Conservation (phyloP, 805 yeast genomes). For the Candida patagonica region DNA sequence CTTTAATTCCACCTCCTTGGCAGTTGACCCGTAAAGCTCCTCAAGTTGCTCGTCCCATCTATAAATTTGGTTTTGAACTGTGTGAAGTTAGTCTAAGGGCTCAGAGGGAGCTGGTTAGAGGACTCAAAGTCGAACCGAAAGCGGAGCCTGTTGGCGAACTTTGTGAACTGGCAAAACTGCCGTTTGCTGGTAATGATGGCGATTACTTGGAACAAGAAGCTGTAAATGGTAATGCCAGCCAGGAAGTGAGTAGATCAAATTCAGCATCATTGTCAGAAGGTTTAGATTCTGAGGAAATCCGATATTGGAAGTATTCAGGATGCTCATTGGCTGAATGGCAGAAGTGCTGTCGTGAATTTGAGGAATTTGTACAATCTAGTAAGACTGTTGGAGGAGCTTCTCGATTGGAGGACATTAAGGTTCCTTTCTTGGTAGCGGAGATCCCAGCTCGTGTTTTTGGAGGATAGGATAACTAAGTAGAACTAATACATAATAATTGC, state of each 20-base stretch:
- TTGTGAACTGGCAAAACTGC: constrained; percentile 12
- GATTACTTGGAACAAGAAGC: constrained; percentile 2
- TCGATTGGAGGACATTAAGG: constrained; percentile 23
- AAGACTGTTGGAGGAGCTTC: constrained; percentile 19
- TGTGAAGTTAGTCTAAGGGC: constrained; percentile 11
- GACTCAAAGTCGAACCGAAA: neutral
- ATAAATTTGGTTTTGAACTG: constrained; percentile 22
- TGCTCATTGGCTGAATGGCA: constrained; percentile 34
- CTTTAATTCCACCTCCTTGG: constrained; percentile 23
- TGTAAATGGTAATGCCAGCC: neutral
- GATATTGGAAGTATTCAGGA: constrained; percentile 31
- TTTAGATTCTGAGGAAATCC: constrained; percentile 13
- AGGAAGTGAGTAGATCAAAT: neutral
- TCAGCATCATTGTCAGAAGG: neutral
- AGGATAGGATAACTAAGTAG: no score
- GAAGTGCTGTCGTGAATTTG: constrained; percentile 27
- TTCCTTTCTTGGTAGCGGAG: constrained; percentile 32
- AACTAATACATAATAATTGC: no score
- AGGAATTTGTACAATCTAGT: constrained; percentile 27
- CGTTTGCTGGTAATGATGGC: no score
- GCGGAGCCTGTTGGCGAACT: neutral
- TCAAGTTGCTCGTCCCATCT: constrained; percentile 23
- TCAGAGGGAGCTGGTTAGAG: constrained; percentile 11
- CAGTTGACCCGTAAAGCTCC: constrained; percentile 23
- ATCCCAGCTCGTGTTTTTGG: constrained; percentile 19